Percentiles rank a stretch among this genome's conserved stretches.
Evolutionary conservation across 2,329 filamentous ascomycete genomes (phyloP).

Genomic region (Fusarium foetens): DNA sequence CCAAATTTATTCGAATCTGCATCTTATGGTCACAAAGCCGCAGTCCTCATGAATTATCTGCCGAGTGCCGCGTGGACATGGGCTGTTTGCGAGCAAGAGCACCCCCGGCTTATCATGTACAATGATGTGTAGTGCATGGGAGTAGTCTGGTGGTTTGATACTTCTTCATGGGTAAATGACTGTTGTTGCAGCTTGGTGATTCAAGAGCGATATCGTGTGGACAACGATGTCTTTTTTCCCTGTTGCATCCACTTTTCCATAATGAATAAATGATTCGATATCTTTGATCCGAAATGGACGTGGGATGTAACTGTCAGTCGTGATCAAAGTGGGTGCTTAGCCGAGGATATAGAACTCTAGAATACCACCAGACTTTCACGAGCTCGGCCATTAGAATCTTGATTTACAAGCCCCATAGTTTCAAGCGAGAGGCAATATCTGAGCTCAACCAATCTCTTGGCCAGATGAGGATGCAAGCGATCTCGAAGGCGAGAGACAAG

Average conservation of each 20-base stretch:
- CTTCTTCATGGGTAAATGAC: not conserved
- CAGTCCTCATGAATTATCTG: constrained; percentile 50
- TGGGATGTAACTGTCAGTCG: not conserved
- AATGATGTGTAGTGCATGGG: constrained; percentile 47
- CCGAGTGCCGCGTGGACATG: constrained; percentile 54
- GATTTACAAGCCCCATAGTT: constrained; percentile 1
- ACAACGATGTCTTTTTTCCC: constrained; percentile 1
- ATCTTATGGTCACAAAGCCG: constrained; percentile 48
- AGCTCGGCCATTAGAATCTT: constrained; percentile 24
- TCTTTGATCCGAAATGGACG: constrained; percentile 11
- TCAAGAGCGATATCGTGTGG: constrained; percentile 18
- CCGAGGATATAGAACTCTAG: constrained; percentile 36
- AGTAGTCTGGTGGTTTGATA: constrained; percentile 23
- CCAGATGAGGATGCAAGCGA: constrained; percentile 20
- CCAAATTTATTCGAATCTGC: constrained; percentile 51
- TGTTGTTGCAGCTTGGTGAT: not conserved
- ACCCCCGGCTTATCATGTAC: constrained; percentile 51
- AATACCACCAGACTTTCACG: constrained; percentile 24
- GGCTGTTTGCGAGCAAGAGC: constrained; percentile 48
- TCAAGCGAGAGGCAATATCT: constrained; percentile 3
- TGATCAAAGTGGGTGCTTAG: constrained; percentile 21
- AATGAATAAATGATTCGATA: constrained; percentile 13
- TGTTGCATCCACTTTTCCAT: constrained; percentile 1
- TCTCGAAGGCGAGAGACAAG: constrained; percentile 8
- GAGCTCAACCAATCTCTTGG: constrained; percentile 26